phyloP scores from a whole-genome alignment of 2,329 filamentous ascomycete genomes.

The Ophiosphaerella narmari region DNA sequence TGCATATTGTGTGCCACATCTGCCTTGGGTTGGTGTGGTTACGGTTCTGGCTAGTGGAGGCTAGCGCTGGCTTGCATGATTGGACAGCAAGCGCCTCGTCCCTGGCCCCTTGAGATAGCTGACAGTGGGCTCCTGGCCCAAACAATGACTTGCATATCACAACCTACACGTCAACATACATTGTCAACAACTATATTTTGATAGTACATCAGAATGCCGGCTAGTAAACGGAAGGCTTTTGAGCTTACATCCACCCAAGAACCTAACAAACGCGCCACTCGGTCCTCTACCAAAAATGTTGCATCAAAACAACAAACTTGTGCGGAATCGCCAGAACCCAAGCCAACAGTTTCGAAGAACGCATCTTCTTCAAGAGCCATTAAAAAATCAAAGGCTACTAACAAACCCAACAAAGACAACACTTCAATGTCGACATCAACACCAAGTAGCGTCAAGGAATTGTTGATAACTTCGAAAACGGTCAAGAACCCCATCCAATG shows the following conservation, averaged over 20 bases:
- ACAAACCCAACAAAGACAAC: not conserved
- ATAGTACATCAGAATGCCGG: conserved; percentile 4
- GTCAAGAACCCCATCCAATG: conserved; percentile 29
- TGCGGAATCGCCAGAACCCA: not conserved
- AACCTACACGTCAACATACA: not conserved
- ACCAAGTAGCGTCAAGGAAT: not conserved
- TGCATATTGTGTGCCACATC: no score
- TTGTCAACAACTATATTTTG: not conserved
- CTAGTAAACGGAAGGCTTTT: conserved; percentile 8
- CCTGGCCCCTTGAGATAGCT: no score
- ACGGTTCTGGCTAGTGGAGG: no score
- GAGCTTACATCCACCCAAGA: not conserved
- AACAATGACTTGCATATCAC: no score
- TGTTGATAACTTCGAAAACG: conserved; percentile 16
- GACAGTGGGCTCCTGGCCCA: no score
- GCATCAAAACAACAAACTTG: not conserved
- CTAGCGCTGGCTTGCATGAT: no score
- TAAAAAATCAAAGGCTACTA: not conserved
- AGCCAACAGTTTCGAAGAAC: not conserved
- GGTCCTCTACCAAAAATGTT: conserved; percentile 10
- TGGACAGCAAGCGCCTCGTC: no score
- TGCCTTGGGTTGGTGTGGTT: no score
- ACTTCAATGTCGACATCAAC: not conserved
- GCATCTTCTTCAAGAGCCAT: not conserved
- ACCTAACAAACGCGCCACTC: conserved; percentile 14